phyloP scores from a whole-genome alignment of 192 early-diverging fungal species.

The Coemansia sp. region DNA sequence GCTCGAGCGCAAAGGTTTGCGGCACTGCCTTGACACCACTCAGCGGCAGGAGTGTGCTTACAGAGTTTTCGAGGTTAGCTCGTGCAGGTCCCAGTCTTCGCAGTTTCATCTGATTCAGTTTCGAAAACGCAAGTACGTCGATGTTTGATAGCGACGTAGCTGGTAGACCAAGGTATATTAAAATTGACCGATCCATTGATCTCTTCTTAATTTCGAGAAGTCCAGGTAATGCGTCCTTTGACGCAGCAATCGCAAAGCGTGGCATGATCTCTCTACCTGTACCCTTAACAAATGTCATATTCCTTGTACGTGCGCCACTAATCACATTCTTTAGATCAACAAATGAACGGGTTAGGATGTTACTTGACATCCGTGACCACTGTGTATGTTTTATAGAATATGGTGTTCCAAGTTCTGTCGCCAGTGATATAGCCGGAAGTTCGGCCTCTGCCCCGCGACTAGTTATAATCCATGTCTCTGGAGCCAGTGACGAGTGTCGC shows the following conservation, averaged over 20 bases:
- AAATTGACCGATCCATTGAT: slow-evolving; percentile 12
- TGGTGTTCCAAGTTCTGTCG: slow-evolving; percentile 22
- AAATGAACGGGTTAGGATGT: slow-evolving; percentile 5
- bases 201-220: slow-evolving; percentile 29
- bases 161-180: slow-evolving; percentile 36
- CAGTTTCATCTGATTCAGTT: slow-evolving; percentile 43
- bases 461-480: slow-evolving; percentile 37
- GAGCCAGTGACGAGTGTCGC: slow-evolving; percentile 42
- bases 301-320: not conserved
- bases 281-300: slow-evolving; percentile 10
- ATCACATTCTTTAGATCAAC: slow-evolving; percentile 9
- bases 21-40: slow-evolving; percentile 17
- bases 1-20: not conserved
- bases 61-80: slow-evolving; percentile 43
- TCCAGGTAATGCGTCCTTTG: slow-evolving; percentile 22
- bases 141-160: slow-evolving; percentile 24
- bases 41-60: slow-evolving; percentile 35
- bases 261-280: slow-evolving; percentile 18
- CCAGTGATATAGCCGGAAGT: slow-evolving; percentile 18
- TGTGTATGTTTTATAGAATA: slow-evolving; percentile 16
- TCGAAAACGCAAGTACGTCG: slow-evolving; percentile 39
- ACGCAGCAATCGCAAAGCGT: slow-evolving; percentile 34
- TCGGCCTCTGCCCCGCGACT: slow-evolving; percentile 15
- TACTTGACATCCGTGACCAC: slow-evolving; percentile 1
- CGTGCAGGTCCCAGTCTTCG: slow-evolving; percentile 38